Base-by-base conservation (phyloP, 2,329 filamentous ascomycete species). In the Nothophaeocryptopus gaeumannii region DNA sequence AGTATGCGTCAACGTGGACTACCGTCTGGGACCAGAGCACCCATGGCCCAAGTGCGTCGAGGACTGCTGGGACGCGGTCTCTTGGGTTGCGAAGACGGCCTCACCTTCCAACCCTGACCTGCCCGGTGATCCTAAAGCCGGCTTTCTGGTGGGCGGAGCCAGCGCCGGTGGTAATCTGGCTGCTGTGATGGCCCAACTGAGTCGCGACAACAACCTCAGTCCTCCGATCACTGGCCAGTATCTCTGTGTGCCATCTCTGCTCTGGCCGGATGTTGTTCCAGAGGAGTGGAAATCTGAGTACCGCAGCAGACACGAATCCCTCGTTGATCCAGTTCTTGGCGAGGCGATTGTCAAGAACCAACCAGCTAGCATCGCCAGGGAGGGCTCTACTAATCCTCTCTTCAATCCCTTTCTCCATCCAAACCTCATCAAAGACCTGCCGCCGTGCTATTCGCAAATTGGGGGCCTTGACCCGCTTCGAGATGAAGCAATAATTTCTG, bases 401-500 rank as follows among this genome's bases (percentile, higher is more conserved):
- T 54, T 48, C 36, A 53, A 37, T 31, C 58, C 55, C 10, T 13
- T 55, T 11, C 30, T 58, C 33, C 50, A 58, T 35, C 15, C 14
- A 8, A 40, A 53, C 16, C 46, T 72, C 43, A n/a, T 72, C 20
- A 56, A 56, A 8, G 65, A 55, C 3, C 59, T 78, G 11, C 75
- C 76, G 5, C 68, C 67, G 1, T 68, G 73, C 0, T 80, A 77
- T 58, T 63, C 81, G 2, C 75, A 79, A 58, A 63, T 79, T 1
- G 73, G 69, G 47, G 78, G 77, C 7, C 48, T 75, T 35, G 79
- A 81, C 60, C 73, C 73, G 0, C 52, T 77, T 2, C 63, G 78
- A 5, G 79, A 82, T 53, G 78, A 80, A 47, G 74, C 67, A 0
- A 52, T 81, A 39, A 72, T 80, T 0, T 80, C 78, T 53, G 77